Evolutionary conservation across 1,139 yeast genomes (phyloP).

Genomic region (Geotrichum restrictum): DNA sequence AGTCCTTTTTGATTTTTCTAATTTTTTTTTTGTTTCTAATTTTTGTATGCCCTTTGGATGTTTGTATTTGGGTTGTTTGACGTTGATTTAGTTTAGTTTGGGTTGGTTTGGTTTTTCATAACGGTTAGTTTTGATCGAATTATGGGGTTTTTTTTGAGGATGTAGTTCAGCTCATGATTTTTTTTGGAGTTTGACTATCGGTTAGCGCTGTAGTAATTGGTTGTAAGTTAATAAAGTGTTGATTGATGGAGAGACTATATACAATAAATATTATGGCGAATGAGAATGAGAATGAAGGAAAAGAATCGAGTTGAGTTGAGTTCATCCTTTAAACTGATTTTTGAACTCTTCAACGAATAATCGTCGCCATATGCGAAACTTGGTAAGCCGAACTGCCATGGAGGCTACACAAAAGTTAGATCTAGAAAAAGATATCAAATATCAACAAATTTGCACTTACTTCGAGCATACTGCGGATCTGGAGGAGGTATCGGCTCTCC

Average conservation of each 20-base stretch:
- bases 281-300: background rate
- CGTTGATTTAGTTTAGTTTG: background rate
- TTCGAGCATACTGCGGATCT: conserved; percentile 16
- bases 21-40: no score
- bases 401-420: conserved; percentile 5
- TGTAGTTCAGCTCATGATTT: background rate
- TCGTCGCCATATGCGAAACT: conserved; percentile 17
- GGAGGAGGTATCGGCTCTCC: conserved; percentile 23
- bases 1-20: conserved; percentile 36
- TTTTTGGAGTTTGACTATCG: no score
- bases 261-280: background rate
- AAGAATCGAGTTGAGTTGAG: no score
- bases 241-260: background rate
- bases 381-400: conserved; percentile 12
- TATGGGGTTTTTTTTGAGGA: background rate
- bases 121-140: no score
- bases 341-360: conserved; percentile 21
- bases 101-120: no score
- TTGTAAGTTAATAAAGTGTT: no score
- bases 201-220: no score
- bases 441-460: background rate
- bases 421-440: no score
- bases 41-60: background rate
- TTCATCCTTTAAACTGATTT: conserved; percentile 22
- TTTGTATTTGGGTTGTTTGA: background rate